These are phyloP conservation scores for Epichloe typhina DNA, from an alignment of 2,329 filamentous ascomycete genomes.

Conservation along the genomic window DNA sequence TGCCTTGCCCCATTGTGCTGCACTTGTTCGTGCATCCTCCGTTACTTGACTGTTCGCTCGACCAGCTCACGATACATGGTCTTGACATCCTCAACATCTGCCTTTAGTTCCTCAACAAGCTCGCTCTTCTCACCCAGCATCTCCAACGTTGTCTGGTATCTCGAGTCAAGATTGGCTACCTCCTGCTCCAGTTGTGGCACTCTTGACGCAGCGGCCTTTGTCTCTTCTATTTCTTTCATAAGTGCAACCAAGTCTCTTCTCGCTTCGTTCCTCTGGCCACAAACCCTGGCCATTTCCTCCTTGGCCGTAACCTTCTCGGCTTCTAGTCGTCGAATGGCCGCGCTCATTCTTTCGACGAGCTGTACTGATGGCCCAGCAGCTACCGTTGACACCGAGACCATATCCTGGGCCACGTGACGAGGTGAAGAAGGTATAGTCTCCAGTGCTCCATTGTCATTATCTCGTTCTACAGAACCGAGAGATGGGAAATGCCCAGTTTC, in stretches of 20 bases:
- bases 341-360: conserved; percentile 90
- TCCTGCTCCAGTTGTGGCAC: conserved; percentile 55
- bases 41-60: conserved; percentile 63
- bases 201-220: conserved; percentile 44
- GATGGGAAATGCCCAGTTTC: conserved; percentile 23
- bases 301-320: conserved; percentile 79
- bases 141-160: conserved; percentile 86
- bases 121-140: conserved; percentile 97
- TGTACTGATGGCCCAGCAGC: conserved; percentile 88
- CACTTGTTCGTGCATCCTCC: not conserved
- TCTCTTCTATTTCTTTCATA: conserved; percentile 74
- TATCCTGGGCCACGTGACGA: conserved; percentile 63
- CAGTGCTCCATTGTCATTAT: conserved; percentile 44
- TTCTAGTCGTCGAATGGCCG: conserved; percentile 79
- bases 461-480: conserved; percentile 29
- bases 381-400: conserved; percentile 78
- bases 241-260: conserved; percentile 79
- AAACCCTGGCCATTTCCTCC: conserved; percentile 72
- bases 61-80: conserved; percentile 90
- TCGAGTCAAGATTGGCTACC: conserved; percentile 53
- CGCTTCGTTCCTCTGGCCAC: conserved; percentile 80
- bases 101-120: conserved; percentile 75
- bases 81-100: conserved; percentile 87
- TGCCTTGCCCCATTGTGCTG: not conserved
- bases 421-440: conserved; percentile 38